Base-by-base conservation (phyloP, 805 yeast genomes). In the Saccharomyces eubayanus region DNA sequence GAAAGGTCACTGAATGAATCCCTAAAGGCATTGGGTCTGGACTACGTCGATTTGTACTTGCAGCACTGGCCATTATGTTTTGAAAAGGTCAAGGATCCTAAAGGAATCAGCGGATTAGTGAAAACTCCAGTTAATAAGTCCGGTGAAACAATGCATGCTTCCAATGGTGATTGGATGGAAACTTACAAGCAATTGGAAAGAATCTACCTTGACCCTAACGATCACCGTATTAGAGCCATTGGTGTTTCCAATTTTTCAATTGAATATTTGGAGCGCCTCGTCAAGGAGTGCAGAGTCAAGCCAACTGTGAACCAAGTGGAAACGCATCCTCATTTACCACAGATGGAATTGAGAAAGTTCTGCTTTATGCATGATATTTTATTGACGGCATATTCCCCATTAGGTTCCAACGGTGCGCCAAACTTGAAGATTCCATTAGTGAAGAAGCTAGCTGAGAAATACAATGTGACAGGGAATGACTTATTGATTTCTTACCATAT, bases 41-140 rank as follows among this genome's bases (percentile, higher is more conserved):
- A 85, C 49, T 88, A 89, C 63, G 84, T 87, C 49, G 96, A 89
- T 65, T 72, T 89, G 58, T 79, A 81, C 62, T 76, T 89, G 59
- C 80, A 87, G 63, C 96, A 89, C 70, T 87, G 91, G 90, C 94
- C 92, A 5, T 73, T 78, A 46, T 74, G 82, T 31, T 69, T 74
- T 54, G 74, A 65, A 47, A 59, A 57, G 53, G 51, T 54, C 14
- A 52, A 59, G 16, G 67, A 65, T 52, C 55, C 58, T 6, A 57
- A 63, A 46, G 65, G 63, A 20, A 53, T 59, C 16, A 59, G 57
- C 48, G 64, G 65, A 3, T 47, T 62, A 11, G 51, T 56, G 45
- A 62, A 60, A 21, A 58, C 59, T 51, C 76, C 70, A 30, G 57
- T 56, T 60, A 71, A 62, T 41, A 64, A 64, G 40, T 70, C 74